These are phyloP conservation scores for Alloascoidea africana DNA, from an alignment of 805 yeast species.

Conservation along the genomic window DNA sequence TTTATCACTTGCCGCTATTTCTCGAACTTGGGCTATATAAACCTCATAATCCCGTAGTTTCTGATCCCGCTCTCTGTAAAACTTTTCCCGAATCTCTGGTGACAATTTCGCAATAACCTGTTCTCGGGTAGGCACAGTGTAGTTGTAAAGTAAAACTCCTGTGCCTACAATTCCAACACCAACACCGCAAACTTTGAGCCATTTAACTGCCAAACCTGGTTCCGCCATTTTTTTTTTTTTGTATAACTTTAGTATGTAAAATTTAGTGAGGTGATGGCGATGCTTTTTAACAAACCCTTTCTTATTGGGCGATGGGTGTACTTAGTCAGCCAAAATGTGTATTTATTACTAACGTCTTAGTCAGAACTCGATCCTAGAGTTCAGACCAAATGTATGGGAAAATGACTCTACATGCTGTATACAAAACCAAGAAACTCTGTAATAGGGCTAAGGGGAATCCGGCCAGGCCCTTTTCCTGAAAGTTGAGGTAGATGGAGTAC, in stretches of 20 bases:
- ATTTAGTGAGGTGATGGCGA: no score
- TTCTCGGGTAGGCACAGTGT: constrained; percentile 77
- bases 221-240: no score
- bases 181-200: constrained; percentile 39
- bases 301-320: no score
- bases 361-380: no score
- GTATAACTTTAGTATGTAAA: no score
- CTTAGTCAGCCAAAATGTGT: no score
- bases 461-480: constrained; percentile 42
- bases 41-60: neutral
- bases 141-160: constrained; percentile 60
- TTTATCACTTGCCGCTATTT: constrained; percentile 24
- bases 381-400: constrained; percentile 60
- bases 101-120: constrained; percentile 57
- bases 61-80: constrained; percentile 33
- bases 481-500: constrained; percentile 61
- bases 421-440: constrained; percentile 52
- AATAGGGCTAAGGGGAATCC: constrained; percentile 58
- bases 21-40: constrained; percentile 12
- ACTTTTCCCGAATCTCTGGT: constrained; percentile 70
- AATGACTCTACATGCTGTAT: constrained; percentile 65
- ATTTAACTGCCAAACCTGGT: no score
- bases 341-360: no score
- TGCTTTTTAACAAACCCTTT: no score
- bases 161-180: constrained; percentile 57